A percentile compares a stretch with the other conserved stretches of the same genome.
Conservation (phyloP, 768 basidiomycete genomes). For the Leccinum subgranulosum region DNA sequence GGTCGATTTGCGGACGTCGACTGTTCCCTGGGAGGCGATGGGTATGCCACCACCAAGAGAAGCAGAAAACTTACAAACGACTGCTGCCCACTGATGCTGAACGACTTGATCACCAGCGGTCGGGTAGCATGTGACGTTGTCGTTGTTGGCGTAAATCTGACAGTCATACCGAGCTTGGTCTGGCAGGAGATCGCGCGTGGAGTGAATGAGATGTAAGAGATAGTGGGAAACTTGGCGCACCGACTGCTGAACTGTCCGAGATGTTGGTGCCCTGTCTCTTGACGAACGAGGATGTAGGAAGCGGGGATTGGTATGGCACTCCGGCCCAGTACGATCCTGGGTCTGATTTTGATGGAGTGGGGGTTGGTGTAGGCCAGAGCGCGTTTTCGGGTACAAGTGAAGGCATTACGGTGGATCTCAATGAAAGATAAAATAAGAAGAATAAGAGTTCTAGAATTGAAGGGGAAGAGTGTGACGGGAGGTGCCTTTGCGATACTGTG, state of each 20-base stretch:
- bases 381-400: slow-evolving; percentile 30
- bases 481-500: slow-evolving; percentile 5
- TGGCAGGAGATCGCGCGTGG: slow-evolving; percentile 13
- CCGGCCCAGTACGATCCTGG: slow-evolving; percentile 32
- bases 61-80: slow-evolving; percentile 65
- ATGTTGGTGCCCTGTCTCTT: slow-evolving; percentile 26
- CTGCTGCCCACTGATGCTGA: slow-evolving; percentile 74
- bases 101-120: slow-evolving; percentile 47
- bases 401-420: slow-evolving; percentile 35
- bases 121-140: slow-evolving; percentile 78
- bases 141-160: slow-evolving; percentile 59
- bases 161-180: slow-evolving; percentile 46
- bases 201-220: slow-evolving; percentile 8
- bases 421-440: slow-evolving; percentile 21
- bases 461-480: slow-evolving; percentile 13
- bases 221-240: slow-evolving; percentile 22
- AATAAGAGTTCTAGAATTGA: slow-evolving; percentile 23
- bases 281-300: slow-evolving; percentile 3
- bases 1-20: slow-evolving; percentile 60
- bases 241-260: slow-evolving; percentile 23
- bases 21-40: slow-evolving; percentile 62
- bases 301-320: slow-evolving; percentile 31
- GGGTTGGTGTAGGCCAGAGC: slow-evolving; percentile 47
- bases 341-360: slow-evolving; percentile 26
- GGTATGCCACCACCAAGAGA: slow-evolving; percentile 8